These are phyloP conservation scores for Adansonia grandidieri DNA, from an alignment of 441 rosid genomes.

Conservation along the genomic window DNA sequence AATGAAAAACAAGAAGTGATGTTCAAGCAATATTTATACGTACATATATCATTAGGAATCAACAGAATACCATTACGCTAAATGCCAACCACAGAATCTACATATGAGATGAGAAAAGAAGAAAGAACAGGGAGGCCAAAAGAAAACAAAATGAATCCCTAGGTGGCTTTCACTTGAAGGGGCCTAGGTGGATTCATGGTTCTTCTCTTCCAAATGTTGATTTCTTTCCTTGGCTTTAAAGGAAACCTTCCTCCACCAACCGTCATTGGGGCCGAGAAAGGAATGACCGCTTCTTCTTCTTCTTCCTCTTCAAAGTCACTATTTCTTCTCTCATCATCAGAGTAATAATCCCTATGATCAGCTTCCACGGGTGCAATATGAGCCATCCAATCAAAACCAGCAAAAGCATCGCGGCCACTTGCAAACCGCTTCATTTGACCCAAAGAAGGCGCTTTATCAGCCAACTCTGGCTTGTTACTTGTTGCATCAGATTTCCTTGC, in stretches of 20 bases:
- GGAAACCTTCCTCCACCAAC: conserved; percentile 35
- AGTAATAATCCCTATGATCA: conserved; percentile 46
- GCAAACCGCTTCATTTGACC: conserved; percentile 83
- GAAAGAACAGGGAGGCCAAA: not conserved
- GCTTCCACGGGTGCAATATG: conserved; percentile 55
- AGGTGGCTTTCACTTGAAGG: conserved; percentile 49
- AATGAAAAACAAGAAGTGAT: not conserved
- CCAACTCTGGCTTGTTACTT: conserved; percentile 21
- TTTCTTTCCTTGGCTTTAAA: conserved; percentile 59
- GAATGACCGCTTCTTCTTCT: conserved; percentile 47
- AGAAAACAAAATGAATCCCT: no score
- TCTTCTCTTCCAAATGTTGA: conserved; percentile 92
- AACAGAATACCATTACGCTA: not conserved
- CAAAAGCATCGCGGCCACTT: conserved; percentile 63
- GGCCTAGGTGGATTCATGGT: conserved; percentile 76
- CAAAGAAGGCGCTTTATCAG: conserved; percentile 56
- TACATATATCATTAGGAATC: not conserved
- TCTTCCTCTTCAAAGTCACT: conserved; percentile 38
- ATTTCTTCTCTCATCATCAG: conserved; percentile 52
- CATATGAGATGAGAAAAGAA: not conserved
- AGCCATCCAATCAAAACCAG: conserved; percentile 68
- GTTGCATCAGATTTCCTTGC: conserved; percentile 33
- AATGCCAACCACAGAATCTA: not conserved
- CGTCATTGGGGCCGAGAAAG: conserved; percentile 73
- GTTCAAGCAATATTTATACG: not conserved